Conservation (phyloP, 371 early-diverging fungal species). For the Mortierella sp. region DNA sequence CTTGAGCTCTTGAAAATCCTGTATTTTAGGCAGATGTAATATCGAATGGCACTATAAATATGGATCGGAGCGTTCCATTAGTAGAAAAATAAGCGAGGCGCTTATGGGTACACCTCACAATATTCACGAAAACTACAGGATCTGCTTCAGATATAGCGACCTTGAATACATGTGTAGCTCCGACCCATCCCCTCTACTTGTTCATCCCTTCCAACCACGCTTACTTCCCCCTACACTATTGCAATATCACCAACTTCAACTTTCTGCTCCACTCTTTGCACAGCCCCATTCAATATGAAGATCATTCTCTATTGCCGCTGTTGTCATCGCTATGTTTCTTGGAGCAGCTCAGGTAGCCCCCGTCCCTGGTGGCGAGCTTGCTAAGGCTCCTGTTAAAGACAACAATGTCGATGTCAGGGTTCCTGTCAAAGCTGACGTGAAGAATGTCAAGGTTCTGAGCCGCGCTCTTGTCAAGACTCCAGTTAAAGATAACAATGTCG, state of each 20-base stretch:
- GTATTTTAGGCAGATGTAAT: no score
- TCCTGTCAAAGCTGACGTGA: not conserved
- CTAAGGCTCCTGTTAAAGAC: not conserved
- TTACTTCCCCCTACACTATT: not conserved
- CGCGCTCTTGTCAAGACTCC: not conserved
- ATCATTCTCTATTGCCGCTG: conserved; percentile 20
- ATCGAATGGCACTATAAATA: no score
- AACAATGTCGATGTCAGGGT: not conserved
- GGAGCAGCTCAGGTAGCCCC: conserved; percentile 21
- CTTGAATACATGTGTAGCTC: not conserved
- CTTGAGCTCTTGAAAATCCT: no score
- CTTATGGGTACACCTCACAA: not conserved
- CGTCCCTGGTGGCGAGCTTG: not conserved
- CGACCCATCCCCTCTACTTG: not conserved
- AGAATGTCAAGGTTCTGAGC: not conserved
- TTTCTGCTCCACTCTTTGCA: not conserved
- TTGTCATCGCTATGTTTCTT: conserved; percentile 13
- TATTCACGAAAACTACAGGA: not conserved
- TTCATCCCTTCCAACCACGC: not conserved
- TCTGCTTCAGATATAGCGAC: not conserved
- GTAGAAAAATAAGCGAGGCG: not conserved
- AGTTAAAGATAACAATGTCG: not conserved
- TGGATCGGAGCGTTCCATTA: not conserved
- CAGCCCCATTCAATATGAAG: conserved; percentile 26
- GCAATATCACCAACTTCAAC: not conserved